Conservation (phyloP, 805 yeast species). For the Metschnikowia anglica region DNA sequence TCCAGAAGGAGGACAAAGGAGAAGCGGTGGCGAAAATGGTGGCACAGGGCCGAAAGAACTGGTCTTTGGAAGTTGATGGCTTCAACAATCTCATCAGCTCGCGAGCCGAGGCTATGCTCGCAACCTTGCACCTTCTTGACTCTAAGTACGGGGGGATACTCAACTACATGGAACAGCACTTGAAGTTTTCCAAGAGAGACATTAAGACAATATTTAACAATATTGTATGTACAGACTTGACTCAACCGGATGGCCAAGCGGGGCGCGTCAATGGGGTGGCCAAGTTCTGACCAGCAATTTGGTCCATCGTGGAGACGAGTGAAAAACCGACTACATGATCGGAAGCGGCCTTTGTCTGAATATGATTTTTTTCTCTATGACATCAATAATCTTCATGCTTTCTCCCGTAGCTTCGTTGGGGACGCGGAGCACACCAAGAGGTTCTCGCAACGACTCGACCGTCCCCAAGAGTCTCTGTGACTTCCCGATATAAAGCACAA, state of each 20-base stretch:
- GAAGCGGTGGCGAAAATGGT: constrained; percentile 25
- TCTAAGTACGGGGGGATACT: constrained; percentile 54
- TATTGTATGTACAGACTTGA: constrained; percentile 11
- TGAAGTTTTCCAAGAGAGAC: constrained; percentile 49
- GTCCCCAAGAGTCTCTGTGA: constrained; percentile 69
- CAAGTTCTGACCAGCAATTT: constrained; percentile 1
- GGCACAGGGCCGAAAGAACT: constrained; percentile 39
- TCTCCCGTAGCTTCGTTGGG: constrained; percentile 26
- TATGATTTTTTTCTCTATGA: constrained; percentile 56
- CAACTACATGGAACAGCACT: constrained; percentile 41
- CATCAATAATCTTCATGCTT: constrained; percentile 54
- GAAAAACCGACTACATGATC: constrained; percentile 49
- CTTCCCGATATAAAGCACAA: constrained; percentile 61
- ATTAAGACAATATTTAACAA: constrained; percentile 27
- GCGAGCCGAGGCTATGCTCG: constrained; percentile 67
- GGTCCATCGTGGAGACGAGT: neutral
- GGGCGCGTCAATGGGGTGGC: neutral
- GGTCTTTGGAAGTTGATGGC: constrained; percentile 50
- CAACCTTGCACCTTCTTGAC: constrained; percentile 55
- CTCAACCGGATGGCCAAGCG: constrained; percentile 6
- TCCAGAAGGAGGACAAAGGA: constrained; percentile 27
- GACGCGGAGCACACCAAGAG: constrained; percentile 61
- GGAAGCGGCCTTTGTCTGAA: constrained; percentile 75
- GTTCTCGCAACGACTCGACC: constrained; percentile 57
- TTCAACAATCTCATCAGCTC: constrained; percentile 61